Percentiles rank a stretch among this genome's conserved stretches.
Evolutionary conservation across 371 early-diverging fungal species (phyloP).

Genomic region (Apophysomyces sp.): DNA sequence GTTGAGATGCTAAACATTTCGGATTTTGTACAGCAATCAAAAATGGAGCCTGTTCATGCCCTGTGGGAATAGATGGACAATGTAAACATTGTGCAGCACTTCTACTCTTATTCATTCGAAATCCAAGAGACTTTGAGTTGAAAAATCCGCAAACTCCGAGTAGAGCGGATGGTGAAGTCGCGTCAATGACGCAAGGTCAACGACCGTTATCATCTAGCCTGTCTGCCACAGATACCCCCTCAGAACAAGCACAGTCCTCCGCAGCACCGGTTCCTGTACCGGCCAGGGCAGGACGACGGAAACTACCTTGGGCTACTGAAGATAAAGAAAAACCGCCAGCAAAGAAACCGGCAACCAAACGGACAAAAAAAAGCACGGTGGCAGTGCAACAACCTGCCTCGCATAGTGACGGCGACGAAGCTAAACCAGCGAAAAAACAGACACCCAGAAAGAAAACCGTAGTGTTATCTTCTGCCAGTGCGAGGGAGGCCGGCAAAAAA

Average conservation of each 20-base stretch:
- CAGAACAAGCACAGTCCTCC: not conserved
- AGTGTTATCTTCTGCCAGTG: too few species aligned
- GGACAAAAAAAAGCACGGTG: not conserved
- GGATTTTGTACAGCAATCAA: not conserved
- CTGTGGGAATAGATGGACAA: conserved; percentile 16
- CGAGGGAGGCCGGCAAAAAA: too few species aligned
- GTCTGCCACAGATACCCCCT: not conserved
- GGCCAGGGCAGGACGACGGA: not conserved
- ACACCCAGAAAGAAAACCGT: too few species aligned
- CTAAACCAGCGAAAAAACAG: not conserved
- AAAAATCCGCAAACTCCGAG: too few species aligned
- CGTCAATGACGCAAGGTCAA: too few species aligned
- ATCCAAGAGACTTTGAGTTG: conserved; percentile 6
- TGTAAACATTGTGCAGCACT: conserved; percentile 20
- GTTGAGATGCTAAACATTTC: not conserved
- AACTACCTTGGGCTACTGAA: not conserved
- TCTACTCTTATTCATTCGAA: conserved; percentile 11
- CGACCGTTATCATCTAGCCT: too few species aligned
- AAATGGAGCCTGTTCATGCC: conserved; percentile 16
- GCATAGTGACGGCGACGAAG: not conserved
- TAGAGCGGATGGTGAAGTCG: too few species aligned
- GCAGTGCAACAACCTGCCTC: too few species aligned
- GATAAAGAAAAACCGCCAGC: not conserved
- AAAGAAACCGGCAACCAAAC: not conserved
- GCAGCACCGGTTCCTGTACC: not conserved